Percentiles rank a stretch among this genome's conserved stretches.
Evolutionary conservation across 176 grass and related monocot species (phyloP).

Genomic region (Miscanthus lutarioriparius): DNA sequence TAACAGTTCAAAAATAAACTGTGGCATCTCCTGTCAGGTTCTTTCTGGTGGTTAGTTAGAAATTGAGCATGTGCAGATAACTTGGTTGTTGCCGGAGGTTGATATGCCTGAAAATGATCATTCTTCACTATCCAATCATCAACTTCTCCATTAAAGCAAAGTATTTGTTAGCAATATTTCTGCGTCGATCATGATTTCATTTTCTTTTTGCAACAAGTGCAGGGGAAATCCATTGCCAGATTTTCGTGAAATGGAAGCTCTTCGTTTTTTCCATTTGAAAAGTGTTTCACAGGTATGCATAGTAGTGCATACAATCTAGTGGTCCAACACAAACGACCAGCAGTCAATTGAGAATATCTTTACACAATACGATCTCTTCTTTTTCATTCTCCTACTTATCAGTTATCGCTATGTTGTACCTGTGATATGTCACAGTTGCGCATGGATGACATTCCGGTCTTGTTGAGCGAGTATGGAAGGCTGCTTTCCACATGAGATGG

Average conservation of each 20-base stretch:
- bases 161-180: not conserved
- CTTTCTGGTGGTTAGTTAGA: conserved; percentile 2
- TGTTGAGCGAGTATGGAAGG: conserved; percentile 71
- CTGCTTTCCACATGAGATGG: conserved; percentile 51
- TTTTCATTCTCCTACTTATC: conserved; percentile 6
- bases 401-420: conserved; percentile 8
- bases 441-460: conserved; percentile 78
- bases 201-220: conserved; percentile 16
- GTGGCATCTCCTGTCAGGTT: not conserved
- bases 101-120: conserved; percentile 3
- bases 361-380: no score
- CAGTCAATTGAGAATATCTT: not conserved
- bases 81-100: not conserved
- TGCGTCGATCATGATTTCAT: not conserved
- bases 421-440: conserved; percentile 50
- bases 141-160: conserved; percentile 13
- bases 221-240: conserved; percentile 46
- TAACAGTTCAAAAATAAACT: not conserved
- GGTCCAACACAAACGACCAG: not conserved
- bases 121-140: not conserved
- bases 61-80: not conserved
- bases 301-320: not conserved
- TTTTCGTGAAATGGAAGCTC: conserved; percentile 38
- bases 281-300: conserved; percentile 63
- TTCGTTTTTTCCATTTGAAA: conserved; percentile 83